A percentile compares a stretch with the other conserved stretches of the same genome.
These are phyloP conservation scores for Botrytis galanthina DNA, from an alignment of 2,329 filamentous ascomycete species.

Conservation along the genomic window DNA sequence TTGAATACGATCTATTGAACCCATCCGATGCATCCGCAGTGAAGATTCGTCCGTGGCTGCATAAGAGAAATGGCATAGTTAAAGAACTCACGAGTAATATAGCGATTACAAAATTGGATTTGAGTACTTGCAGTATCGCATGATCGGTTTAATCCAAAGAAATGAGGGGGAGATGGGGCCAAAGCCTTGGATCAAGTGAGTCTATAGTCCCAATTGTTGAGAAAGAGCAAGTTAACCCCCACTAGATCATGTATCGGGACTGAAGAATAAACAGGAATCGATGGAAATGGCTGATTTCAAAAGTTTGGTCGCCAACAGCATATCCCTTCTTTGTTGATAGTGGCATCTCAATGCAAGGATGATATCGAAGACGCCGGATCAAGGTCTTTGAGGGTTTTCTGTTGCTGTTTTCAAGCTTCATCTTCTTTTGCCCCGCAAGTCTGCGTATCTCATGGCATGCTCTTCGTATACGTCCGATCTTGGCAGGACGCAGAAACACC, in stretches of 20 bases:
- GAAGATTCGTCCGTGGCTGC: not conserved
- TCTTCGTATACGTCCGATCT: not conserved
- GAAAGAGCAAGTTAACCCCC: not conserved
- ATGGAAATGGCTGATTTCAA: not conserved
- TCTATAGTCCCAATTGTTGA: not conserved
- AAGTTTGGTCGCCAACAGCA: constrained; percentile 9
- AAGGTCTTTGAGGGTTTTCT: not conserved
- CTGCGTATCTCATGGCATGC: not conserved
- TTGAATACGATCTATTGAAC: not conserved
- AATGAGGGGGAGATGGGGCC: not conserved
- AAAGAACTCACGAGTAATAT: not conserved
- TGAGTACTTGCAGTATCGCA: constrained; percentile 3
- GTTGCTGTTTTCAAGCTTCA: not conserved
- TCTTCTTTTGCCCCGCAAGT: constrained; percentile 4
- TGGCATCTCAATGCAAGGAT: not conserved
- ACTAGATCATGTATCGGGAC: not conserved
- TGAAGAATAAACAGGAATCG: not conserved
- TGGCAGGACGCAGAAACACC: not conserved
- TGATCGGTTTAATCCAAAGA: not conserved
- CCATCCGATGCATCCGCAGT: not conserved
- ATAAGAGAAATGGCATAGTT: not conserved
- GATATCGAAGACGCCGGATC: not conserved
- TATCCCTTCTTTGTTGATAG: not conserved
- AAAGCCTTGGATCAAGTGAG: not conserved
- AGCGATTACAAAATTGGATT: not conserved